These are phyloP conservation scores for Suillus tomentosus DNA, from an alignment of 768 basidiomycete species.

Conservation along the genomic window DNA sequence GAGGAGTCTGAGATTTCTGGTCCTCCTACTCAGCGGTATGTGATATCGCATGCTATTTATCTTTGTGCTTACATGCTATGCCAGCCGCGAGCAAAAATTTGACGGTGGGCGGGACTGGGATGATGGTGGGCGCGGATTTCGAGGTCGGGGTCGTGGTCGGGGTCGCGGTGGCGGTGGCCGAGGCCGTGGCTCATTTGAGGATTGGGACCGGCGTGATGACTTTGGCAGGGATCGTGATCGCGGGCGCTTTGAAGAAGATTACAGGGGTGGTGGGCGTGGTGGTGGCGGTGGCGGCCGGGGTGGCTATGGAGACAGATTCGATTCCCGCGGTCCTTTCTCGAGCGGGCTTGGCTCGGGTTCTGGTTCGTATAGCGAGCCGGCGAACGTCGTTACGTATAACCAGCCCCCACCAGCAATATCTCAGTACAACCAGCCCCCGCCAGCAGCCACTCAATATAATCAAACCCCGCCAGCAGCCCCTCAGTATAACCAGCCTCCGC, in stretches of 20 bases:
- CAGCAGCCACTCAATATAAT: slow-evolving; percentile 25
- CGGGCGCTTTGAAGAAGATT: slow-evolving; percentile 38
- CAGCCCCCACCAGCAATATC: slow-evolving; percentile 24
- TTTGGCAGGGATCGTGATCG: slow-evolving; percentile 39
- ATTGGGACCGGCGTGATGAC: slow-evolving; percentile 50
- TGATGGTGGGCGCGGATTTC: slow-evolving; percentile 36
- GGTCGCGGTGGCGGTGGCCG: slow-evolving; percentile 43
- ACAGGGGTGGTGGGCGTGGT: slow-evolving; percentile 33
- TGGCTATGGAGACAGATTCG: slow-evolving; percentile 47
- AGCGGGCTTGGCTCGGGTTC: slow-evolving; percentile 17
- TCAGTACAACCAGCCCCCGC: slow-evolving; percentile 13
- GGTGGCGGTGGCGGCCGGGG: slow-evolving; percentile 35
- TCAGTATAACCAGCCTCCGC: slow-evolving; percentile 30
- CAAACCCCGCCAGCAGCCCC: slow-evolving; percentile 25
- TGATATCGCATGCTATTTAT: slow-evolving; percentile 6
- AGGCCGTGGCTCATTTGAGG: slow-evolving; percentile 31
- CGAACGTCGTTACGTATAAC: slow-evolving; percentile 26
- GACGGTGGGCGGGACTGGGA: slow-evolving; percentile 53
- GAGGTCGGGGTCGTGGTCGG: slow-evolving; percentile 45
- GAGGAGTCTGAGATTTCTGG: slow-evolving; percentile 62
- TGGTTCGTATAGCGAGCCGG: slow-evolving; percentile 28
- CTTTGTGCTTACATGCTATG: slow-evolving; percentile 9
- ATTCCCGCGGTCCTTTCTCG: slow-evolving; percentile 40
- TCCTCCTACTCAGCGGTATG: slow-evolving; percentile 46
- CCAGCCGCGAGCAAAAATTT: slow-evolving; percentile 35